Evolutionary conservation across 192 early-diverging fungal species (phyloP).

Genomic region (Funneliformis geosporum): DNA sequence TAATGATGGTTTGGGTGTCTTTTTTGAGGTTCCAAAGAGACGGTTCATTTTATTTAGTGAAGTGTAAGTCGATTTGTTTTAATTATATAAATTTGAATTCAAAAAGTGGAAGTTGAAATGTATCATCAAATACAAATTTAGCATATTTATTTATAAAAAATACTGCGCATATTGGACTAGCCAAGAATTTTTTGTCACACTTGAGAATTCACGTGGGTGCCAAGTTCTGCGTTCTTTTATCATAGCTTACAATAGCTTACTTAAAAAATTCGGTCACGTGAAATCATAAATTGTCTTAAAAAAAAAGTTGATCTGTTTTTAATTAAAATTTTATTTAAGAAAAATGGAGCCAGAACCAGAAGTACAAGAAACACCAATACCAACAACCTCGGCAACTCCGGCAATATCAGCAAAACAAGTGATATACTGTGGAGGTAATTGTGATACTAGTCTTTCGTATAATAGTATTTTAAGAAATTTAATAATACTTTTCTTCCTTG

Average conservation of each 20-base stretch:
- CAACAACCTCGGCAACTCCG: neutral
- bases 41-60: conserved; percentile 73
- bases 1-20: conserved; percentile 85
- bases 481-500: neutral
- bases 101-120: too few species aligned
- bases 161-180: too few species aligned
- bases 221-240: too few species aligned
- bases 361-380: neutral
- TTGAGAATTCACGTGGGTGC: too few species aligned
- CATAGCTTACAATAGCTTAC: too few species aligned
- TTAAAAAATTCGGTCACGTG: neutral
- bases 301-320: neutral
- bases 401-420: conserved; percentile 35
- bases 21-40: conserved; percentile 88
- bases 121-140: too few species aligned
- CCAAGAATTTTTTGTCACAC: too few species aligned
- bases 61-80: neutral
- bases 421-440: conserved; percentile 48
- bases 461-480: neutral
- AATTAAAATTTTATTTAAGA: neutral
- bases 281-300: neutral
- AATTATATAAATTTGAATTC: neutral
- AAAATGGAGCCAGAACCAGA: neutral
- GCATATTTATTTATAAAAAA: too few species aligned
- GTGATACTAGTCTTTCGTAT: neutral